Percentiles rank a stretch among this genome's conserved stretches.
Conservation (phyloP, 495 filamentous ascomycete species). For the Pseudevernia furfuracea region DNA sequence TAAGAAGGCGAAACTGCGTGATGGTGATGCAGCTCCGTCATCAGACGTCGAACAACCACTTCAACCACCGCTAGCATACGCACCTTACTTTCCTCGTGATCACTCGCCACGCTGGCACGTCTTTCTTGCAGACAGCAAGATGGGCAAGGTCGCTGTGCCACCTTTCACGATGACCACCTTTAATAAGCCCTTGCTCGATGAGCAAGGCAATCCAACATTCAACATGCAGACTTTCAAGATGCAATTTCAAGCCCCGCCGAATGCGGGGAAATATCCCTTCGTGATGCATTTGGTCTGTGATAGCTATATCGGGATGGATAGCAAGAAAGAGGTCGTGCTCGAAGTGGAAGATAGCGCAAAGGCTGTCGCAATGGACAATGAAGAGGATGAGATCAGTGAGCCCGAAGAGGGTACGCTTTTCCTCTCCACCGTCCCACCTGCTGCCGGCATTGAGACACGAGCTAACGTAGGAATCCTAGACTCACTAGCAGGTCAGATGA, state of each 20-base stretch:
- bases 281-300: constrained; percentile 87
- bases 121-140: constrained; percentile 87
- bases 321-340: constrained; percentile 77
- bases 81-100: constrained; percentile 82
- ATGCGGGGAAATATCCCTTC: constrained; percentile 86
- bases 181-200: constrained; percentile 73
- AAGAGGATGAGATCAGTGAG: constrained; percentile 91
- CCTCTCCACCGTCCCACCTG: constrained; percentile 1
- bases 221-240: constrained; percentile 92
- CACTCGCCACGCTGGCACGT: constrained; percentile 86
- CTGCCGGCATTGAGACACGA: neutral
- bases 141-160: constrained; percentile 89
- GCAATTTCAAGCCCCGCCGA: constrained; percentile 93
- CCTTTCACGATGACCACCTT: constrained; percentile 87
- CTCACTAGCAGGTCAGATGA: constrained; percentile 92
- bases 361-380: constrained; percentile 62
- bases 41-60: constrained; percentile 48
- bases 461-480: constrained; percentile 50
- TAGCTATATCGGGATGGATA: constrained; percentile 88
- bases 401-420: constrained; percentile 81
- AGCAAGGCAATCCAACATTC: constrained; percentile 72
- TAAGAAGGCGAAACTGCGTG: constrained; percentile 47
- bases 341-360: constrained; percentile 85
- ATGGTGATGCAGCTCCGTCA: constrained; percentile 34
- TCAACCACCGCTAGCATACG: constrained; percentile 74